Evolutionary conservation across 2,329 filamentous ascomycete genomes (phyloP).

Genomic region (Ophiosphaerella korrae): DNA sequence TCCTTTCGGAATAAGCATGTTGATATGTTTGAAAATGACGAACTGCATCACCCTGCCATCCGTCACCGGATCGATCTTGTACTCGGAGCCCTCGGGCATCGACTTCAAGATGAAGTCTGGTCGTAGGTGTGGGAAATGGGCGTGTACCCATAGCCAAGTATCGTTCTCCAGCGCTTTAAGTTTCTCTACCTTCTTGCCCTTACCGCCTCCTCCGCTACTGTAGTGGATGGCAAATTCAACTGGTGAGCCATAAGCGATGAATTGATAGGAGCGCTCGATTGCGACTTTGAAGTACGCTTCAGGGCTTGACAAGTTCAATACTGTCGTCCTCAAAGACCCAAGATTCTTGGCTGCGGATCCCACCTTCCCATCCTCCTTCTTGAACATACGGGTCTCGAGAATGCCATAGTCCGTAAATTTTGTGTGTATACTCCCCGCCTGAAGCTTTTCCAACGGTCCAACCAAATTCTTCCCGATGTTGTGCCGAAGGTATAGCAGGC

Average conservation of each 20-base stretch:
- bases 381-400: background rate
- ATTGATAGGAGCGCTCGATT: constrained; percentile 32
- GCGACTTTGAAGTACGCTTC: constrained; percentile 5
- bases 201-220: too few species aligned
- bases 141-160: constrained; percentile 27
- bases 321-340: constrained; percentile 22
- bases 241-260: constrained; percentile 21
- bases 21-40: constrained; percentile 19
- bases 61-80: constrained; percentile 25
- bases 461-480: constrained; percentile 5
- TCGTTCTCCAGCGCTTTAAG: background rate
- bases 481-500: constrained; percentile 21
- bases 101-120: constrained; percentile 37
- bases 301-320: constrained; percentile 20
- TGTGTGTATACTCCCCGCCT: background rate
- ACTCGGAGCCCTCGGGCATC: constrained; percentile 32
- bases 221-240: constrained; percentile 29
- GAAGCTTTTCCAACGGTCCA: constrained; percentile 1
- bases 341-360: background rate
- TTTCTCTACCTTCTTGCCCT: constrained; percentile 6
- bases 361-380: constrained; percentile 1
- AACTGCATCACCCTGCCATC: constrained; percentile 32
- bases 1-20: too few species aligned
- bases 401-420: background rate
- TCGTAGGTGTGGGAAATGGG: constrained; percentile 36